Conservation (phyloP, 257 asterid species). For the Plantago elongata region DNA sequence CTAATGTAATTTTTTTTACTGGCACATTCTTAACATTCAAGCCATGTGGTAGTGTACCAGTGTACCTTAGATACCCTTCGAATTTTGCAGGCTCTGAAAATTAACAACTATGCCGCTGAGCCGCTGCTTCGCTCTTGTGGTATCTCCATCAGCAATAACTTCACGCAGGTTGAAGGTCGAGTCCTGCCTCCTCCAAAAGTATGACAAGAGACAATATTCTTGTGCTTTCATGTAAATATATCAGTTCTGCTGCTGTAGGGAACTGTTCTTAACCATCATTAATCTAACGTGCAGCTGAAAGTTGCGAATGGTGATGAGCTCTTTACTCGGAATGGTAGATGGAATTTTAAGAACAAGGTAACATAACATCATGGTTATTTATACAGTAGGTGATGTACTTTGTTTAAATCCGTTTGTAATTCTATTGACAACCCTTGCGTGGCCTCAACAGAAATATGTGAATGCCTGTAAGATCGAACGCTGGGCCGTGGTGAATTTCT, state of each 20-base stretch:
- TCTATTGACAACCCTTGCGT: constrained; percentile 4
- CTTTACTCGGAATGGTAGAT: constrained; percentile 71
- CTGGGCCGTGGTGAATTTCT: constrained; percentile 90
- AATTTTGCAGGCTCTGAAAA: constrained; percentile 63
- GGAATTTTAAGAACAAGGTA: constrained; percentile 93
- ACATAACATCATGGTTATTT: neutral
- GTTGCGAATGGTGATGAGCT: constrained; percentile 81
- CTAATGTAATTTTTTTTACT: constrained; percentile 37
- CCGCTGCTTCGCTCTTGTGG: constrained; percentile 79
- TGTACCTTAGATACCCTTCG: constrained; percentile 11
- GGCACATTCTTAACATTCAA: neutral
- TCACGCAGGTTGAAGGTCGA: constrained; percentile 87
- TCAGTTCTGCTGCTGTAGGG: neutral
- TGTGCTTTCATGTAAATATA: neutral
- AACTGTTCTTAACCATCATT: constrained; percentile 11
- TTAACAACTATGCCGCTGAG: constrained; percentile 70
- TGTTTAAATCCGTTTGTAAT: neutral
- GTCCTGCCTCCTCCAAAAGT: constrained; percentile 82
- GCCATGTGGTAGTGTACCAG: neutral
- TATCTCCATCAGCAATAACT: constrained; percentile 49
- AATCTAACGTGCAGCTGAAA: constrained; percentile 51
- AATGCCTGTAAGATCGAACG: constrained; percentile 60
- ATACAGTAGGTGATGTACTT: constrained; percentile 1
- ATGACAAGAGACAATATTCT: neutral
- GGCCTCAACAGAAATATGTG: constrained; percentile 47